Evolutionary conservation across 1,284 basidiomycete genomes (phyloP), one percentile per base, ranked within the genome.

Genomic region (Grifola frondosa): DNA sequence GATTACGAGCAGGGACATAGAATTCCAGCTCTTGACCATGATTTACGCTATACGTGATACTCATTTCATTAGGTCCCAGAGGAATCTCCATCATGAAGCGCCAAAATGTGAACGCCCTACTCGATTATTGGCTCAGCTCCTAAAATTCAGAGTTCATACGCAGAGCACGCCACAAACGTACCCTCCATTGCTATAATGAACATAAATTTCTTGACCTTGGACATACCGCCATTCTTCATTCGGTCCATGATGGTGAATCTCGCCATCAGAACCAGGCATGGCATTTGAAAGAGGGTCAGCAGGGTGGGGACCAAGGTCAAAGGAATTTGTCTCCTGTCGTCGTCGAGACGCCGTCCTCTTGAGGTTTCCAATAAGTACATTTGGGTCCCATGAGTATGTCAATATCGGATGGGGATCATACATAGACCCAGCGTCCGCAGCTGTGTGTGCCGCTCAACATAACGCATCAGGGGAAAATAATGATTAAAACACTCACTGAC

Each of bases 71-170:
- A 7, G 74, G 66, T 5, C 77, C 74, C 7, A 98, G 65, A 5
- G 91, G 91, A 42, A 99, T 77, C 54, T 88, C 80, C 42, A 98
- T 80, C 62, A 88, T 77, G 72, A 98, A 98, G 41, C 97, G 78
- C 91, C 93, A 98, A 70, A 99, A 99, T 1, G 91, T 92, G 61
- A 79, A 91, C 0, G 87, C 85, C 12, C 91, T 88, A 26, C 13
- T 31, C 31, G 6, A 35, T 15, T n/a, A n/a, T n/a, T n/a, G n/a
- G n/a, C n/a, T n/a, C n/a, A n/a, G n/a, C n/a, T n/a, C n/a, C n/a
- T n/a, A n/a, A n/a, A n/a, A n/a, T n/a, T n/a, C n/a, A n/a, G n/a
- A n/a, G n/a, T n/a, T n/a, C 20, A 31, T 8, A 22, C 10, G 17
- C 6, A 12, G n/a, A 12, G 16, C 16, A 10, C 9, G 13, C 9